Evolutionary conservation across 768 basidiomycete species (phyloP).

Genomic region (Hysterangium stoloniferum): DNA sequence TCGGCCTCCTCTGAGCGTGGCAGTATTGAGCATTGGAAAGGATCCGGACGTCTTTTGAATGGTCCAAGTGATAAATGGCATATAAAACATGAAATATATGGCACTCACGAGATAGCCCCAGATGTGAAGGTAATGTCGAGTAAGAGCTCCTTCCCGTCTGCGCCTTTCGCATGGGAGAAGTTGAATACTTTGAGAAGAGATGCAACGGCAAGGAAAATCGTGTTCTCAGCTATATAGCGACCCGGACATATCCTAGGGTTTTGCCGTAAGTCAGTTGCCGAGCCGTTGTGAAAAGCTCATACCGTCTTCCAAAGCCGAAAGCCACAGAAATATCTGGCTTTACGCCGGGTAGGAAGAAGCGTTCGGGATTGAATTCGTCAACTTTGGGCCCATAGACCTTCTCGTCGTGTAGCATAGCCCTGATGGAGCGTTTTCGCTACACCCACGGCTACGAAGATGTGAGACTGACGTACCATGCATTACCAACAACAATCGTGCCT

Average conservation of each 20-base stretch:
- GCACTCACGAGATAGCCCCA: conserved; percentile 14
- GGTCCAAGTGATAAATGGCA: too few species aligned
- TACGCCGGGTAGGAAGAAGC: conserved; percentile 11
- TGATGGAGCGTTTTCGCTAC: not conserved
- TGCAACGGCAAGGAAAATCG: conserved; percentile 39
- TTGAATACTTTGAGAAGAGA: conserved; percentile 39
- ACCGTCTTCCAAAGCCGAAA: conserved; percentile 10
- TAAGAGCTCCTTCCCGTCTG: conserved; percentile 33
- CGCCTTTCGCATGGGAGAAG: conserved; percentile 34
- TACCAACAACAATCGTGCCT: conserved; percentile 52
- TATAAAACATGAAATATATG: too few species aligned
- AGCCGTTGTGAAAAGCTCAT: too few species aligned
- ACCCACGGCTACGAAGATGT: not conserved
- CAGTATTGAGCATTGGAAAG: conserved; percentile 3
- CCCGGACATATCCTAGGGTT: conserved; percentile 50
- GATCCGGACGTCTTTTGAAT: not conserved
- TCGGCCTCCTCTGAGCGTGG: not conserved
- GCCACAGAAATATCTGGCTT: not conserved
- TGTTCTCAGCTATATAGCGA: conserved; percentile 41
- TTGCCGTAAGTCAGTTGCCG: too few species aligned
- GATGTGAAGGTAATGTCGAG: conserved; percentile 30
- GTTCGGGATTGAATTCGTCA: conserved; percentile 18
- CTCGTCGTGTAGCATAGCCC: conserved; percentile 20
- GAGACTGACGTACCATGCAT: conserved; percentile 37
- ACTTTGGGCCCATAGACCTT: conserved; percentile 17